phyloP scores from a whole-genome alignment of 192 early-diverging fungal species.

The Podila verticillata region DNA sequence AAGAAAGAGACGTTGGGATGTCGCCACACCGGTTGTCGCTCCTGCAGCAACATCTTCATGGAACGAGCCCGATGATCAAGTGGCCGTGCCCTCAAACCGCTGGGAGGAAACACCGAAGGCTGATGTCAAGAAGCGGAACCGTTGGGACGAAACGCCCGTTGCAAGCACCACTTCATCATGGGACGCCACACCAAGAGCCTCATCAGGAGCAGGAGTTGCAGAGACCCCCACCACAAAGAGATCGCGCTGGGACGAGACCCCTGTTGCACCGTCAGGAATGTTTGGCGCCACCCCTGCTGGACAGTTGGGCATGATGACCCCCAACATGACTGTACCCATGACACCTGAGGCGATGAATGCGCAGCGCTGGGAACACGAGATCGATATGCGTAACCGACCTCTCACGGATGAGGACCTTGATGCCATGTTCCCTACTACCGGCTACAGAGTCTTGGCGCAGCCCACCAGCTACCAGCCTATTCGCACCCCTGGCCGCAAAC shows the following conservation, averaged over 20 bases:
- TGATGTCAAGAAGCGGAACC: conserved; percentile 68
- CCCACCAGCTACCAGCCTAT: conserved; percentile 91
- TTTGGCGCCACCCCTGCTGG: conserved; percentile 82
- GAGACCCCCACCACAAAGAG: conserved; percentile 65
- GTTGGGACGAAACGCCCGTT: conserved; percentile 86
- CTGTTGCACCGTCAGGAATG: conserved; percentile 65
- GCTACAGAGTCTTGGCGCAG: conserved; percentile 93
- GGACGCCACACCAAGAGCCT: conserved; percentile 81
- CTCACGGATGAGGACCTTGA: conserved; percentile 96
- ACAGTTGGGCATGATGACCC: conserved; percentile 82
- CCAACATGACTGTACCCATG: conserved; percentile 75
- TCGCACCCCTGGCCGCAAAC: conserved; percentile 94
- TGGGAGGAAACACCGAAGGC: conserved; percentile 88
- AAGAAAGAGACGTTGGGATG: conserved; percentile 87
- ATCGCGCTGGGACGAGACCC: conserved; percentile 98
- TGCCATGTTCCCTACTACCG: conserved; percentile 87
- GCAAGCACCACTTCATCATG: conserved; percentile 62
- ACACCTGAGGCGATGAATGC: conserved; percentile 83
- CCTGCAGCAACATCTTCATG: conserved; percentile 65
- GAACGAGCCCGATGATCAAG: conserved; percentile 58
- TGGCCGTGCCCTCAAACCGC: conserved; percentile 53
- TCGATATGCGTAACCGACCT: conserved; percentile 87
- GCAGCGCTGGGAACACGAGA: conserved; percentile 79
- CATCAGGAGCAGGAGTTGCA: conserved; percentile 54
- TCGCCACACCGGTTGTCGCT: conserved; percentile 62